These are phyloP conservation scores for Simplicillium aogashimaense DNA, from an alignment of 2,329 filamentous ascomycete species.

Conservation along the genomic window DNA sequence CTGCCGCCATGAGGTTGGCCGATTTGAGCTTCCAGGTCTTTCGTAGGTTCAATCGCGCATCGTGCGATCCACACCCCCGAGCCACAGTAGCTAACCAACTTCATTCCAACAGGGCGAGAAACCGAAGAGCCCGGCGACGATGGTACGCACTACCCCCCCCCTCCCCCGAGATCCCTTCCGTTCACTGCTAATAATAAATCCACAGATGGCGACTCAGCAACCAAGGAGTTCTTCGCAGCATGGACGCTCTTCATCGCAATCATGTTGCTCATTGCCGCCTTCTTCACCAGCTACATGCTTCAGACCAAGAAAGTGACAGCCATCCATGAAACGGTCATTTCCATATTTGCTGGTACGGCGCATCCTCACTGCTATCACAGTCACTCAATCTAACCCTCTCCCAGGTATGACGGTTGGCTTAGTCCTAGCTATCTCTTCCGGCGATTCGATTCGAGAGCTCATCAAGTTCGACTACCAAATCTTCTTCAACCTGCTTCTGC, in stretches of 20 bases:
- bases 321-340: slow-evolving; percentile 95
- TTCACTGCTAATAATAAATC: neutral
- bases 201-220: slow-evolving; percentile 63
- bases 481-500: slow-evolving; percentile 98
- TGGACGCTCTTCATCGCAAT: slow-evolving; percentile 98
- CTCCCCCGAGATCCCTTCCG: neutral
- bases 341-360: slow-evolving; percentile 78
- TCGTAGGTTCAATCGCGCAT: slow-evolving; percentile 2
- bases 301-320: slow-evolving; percentile 96
- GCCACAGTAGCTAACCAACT: slow-evolving; percentile 1
- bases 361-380: slow-evolving; percentile 5
- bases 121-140: slow-evolving; percentile 4
- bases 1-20: slow-evolving; percentile 1
- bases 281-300: slow-evolving; percentile 94
- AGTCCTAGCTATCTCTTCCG: slow-evolving; percentile 70
- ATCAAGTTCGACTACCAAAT: slow-evolving; percentile 98
- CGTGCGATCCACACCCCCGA: neutral
- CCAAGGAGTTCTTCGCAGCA: slow-evolving; percentile 92
- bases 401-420: slow-evolving; percentile 91
- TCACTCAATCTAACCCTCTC: neutral
- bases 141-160: slow-evolving; percentile 1
- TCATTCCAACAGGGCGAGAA: slow-evolving; percentile 1
- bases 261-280: slow-evolving; percentile 81
- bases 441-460: slow-evolving; percentile 75
- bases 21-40: slow-evolving; percentile 4